Evolutionary conservation across 305 asterid species (phyloP), one percentile per base, ranked within the genome.

Genomic region (Striga hermonthica): DNA sequence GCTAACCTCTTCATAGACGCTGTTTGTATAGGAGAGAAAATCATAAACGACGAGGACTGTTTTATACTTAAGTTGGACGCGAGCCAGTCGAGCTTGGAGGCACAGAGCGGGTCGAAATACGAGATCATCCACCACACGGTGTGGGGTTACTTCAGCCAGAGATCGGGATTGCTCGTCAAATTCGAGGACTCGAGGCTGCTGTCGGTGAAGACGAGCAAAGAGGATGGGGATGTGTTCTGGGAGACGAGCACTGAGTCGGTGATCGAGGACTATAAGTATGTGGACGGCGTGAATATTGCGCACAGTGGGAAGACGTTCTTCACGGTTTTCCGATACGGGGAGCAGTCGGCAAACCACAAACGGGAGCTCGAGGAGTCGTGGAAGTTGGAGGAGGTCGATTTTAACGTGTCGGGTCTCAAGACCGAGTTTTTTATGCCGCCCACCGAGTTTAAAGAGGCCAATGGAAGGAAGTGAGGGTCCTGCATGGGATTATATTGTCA

Each of bases 121-220:
- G 90, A 84, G n/a, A 83, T 83, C 39, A 81, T 86, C 52, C 95
- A 84, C 72, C 98, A 92, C 84, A 87, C 91, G 0, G 73, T 92
- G 0, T 87, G 96, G 97, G 97, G 98, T 1, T 77, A 83, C 78
- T 92, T 92, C 67, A 86, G 97, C 84, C 95, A 86, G 78, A 59
- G 94, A 40, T 83, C 89, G 5, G 98, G 97, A 1, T 82, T 87
- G n/a, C 80, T 92, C 4, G 82, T 87, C 4, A 85, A 84, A 75
- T 78, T 92, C 0, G 94, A 89, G 76, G 98, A 92, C 41, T 77
- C 96, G 0, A 76, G 85, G 71, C 55, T 86, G 52, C 93, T 92
- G 3, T 83, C 93, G 0, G 87, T 90, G 40, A 92, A 86, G 66
- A 82, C 97, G 7, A 75, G 75, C 40, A 87, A 80, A 41, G 94